Evolutionary conservation across 768 basidiomycete genomes (phyloP).

Genomic region (Naematelia aurantialba): DNA sequence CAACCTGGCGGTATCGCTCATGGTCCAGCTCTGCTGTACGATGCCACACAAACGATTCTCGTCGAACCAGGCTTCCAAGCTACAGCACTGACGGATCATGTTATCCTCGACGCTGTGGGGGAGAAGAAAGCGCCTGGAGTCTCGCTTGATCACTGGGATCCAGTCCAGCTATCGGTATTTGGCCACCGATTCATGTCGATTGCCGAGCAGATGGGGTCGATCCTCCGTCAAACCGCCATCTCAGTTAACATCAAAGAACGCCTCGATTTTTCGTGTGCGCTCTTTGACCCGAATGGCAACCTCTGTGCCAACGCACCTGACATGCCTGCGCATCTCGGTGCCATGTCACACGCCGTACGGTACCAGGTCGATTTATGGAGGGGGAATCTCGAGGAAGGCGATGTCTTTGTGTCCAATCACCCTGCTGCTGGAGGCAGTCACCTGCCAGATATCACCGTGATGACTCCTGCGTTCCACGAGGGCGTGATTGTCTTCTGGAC

Average conservation of each 20-base stretch:
- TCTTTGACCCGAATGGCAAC: conserved; percentile 66
- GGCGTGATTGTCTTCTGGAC: conserved; percentile 23
- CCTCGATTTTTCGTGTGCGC: conserved; percentile 87
- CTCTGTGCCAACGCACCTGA: conserved; percentile 45
- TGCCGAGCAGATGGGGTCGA: conserved; percentile 87
- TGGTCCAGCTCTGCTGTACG: conserved; percentile 90
- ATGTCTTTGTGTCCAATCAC: conserved; percentile 33
- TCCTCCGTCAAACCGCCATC: conserved; percentile 83
- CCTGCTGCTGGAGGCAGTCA: conserved; percentile 26
- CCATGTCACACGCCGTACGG: conserved; percentile 33
- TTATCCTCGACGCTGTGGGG: not conserved
- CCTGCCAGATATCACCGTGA: conserved; percentile 31
- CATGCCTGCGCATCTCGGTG: conserved; percentile 34
- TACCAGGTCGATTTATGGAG: conserved; percentile 21
- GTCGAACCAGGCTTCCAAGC: not conserved
- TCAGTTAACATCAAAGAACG: conserved; percentile 95
- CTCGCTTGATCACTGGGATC: not conserved
- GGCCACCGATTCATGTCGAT: conserved; percentile 22
- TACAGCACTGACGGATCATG: not conserved
- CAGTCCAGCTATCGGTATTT: conserved; percentile 3
- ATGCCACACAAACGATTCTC: conserved; percentile 86
- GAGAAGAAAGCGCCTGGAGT: not conserved
- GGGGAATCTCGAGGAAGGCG: conserved; percentile 23
- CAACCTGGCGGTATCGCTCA: conserved; percentile 65
- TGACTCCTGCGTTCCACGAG: conserved; percentile 33